Base-by-base conservation (phyloP, 345 rosid genomes). In the Euphorbia lathyris region DNA sequence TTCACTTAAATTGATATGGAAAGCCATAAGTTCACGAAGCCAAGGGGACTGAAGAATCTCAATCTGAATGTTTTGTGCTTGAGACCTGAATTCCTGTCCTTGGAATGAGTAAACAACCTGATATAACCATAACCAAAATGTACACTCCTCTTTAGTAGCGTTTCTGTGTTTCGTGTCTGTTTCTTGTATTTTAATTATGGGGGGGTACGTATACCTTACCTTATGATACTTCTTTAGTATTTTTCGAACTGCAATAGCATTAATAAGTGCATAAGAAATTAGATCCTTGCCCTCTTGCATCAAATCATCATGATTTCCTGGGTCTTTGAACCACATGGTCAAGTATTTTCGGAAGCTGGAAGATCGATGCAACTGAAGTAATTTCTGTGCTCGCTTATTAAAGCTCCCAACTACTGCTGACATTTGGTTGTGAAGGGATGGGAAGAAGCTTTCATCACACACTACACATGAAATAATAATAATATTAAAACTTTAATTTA, bases 21-120 rank as follows among this genome's bases (percentile, higher is more conserved):
- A 90, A 70, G 97, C 99, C 82, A 87, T 87, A 30, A 91, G 97
- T 79, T 95, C 97, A 36, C 93, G 88, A 6, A 91, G 88, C 97
- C 97, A 91, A 9, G 97, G 97, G 25, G 99, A 95, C 47, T 88
- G 96, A 56, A 95, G 93, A 77, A 95, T 95, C 71, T 95, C 97
- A 11, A 88, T 79, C 66, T 86, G 88, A 97, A 95, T 86, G 47
- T 84, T 87, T 70, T 88, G 97, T 2, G 88, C 91, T 59, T 86
- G 86, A 9, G 97, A 85, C 86, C 83, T 88, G 79, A 95, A 95
- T 61, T 87, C 91, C 81, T 90, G 97, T 38, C 99, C 99, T 89
- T 92, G 96, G 69, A 81, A 90, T 30, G 97, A 92, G 74, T 83
- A 84, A 77, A 92, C 97, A 76, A 95, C 80, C 97, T 94, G 79